A percentile compares a stretch with the other conserved stretches of the same genome.
Evolutionary conservation across 2,329 filamentous ascomycete species (phyloP).

Genomic region (Calonectria leucothoes): DNA sequence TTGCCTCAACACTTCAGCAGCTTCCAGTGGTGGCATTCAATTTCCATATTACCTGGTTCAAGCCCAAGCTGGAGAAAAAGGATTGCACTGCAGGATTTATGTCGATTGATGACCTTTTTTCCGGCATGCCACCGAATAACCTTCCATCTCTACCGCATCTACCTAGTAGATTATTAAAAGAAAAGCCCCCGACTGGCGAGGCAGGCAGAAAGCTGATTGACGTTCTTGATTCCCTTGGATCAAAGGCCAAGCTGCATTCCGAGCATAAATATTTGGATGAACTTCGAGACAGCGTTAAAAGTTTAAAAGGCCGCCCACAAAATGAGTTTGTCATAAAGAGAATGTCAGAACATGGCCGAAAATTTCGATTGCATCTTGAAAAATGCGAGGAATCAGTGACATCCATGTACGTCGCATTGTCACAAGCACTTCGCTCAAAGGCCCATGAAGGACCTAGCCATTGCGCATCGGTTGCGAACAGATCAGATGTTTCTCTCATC

Average conservation of each 20-base stretch:
- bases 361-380: constrained; percentile 10
- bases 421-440: background rate
- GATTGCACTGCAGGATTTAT: constrained; percentile 4
- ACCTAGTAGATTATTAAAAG: background rate
- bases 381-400: background rate
- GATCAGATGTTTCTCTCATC: background rate
- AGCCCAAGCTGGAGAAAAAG: too few species aligned
- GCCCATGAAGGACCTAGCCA: background rate
- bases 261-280: constrained; percentile 26
- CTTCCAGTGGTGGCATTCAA: background rate
- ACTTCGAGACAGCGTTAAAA: constrained; percentile 23
- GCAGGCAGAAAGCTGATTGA: background rate
- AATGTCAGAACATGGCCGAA: background rate
- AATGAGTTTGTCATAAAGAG: background rate
- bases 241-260: constrained; percentile 16
- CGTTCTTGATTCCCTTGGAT: constrained; percentile 21
- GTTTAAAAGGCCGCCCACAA: background rate
- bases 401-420: background rate
- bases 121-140: background rate
- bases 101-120: constrained; percentile 20
- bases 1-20: background rate
- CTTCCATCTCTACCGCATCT: accelerated
- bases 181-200: too few species aligned
- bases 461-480: background rate
- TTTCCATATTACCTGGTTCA: background rate